Evolutionary conservation across 208 protist species (phyloP).

Genomic region (Trypanosoma platydactyli): DNA sequence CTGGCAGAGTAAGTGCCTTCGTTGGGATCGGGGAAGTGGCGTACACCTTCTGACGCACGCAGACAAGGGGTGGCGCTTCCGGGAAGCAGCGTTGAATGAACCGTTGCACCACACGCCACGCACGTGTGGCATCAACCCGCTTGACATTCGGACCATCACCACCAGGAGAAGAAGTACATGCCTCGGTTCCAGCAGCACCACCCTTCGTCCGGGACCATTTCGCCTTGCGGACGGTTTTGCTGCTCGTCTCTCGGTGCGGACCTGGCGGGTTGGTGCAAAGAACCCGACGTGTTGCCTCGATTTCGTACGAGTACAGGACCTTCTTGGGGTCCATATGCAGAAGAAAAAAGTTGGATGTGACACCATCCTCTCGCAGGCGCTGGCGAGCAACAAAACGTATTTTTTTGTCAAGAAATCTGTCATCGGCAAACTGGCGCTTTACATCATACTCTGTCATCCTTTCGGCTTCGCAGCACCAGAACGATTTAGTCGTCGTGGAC

Average conservation of each 20-base stretch:
- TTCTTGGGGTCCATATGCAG: slow-evolving; percentile 31
- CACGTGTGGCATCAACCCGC: slow-evolving; percentile 43
- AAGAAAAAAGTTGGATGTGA: slow-evolving; percentile 77
- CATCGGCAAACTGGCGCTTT: slow-evolving; percentile 46
- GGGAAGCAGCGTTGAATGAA: slow-evolving; percentile 40
- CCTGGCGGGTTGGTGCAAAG: not conserved
- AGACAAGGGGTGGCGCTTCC: slow-evolving; percentile 45
- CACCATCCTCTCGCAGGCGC: slow-evolving; percentile 69
- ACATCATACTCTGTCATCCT: slow-evolving; percentile 41
- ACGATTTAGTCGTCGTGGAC: slow-evolving; percentile 18
- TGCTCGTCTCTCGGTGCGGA: not conserved
- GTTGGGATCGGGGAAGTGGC: slow-evolving; percentile 50
- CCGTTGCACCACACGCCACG: slow-evolving; percentile 51
- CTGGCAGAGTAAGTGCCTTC: slow-evolving; percentile 53
- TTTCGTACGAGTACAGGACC: slow-evolving; percentile 70
- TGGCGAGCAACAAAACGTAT: slow-evolving; percentile 56
- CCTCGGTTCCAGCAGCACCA: not conserved
- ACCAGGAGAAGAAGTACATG: not conserved
- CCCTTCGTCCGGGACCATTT: slow-evolving; percentile 9
- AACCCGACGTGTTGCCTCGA: slow-evolving; percentile 61
- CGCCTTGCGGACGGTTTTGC: not conserved
- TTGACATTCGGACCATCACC: slow-evolving; percentile 15
- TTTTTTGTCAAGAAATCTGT: slow-evolving; percentile 60
- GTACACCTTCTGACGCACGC: slow-evolving; percentile 61
- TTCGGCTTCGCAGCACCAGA: slow-evolving; percentile 53